These are phyloP conservation scores for Boletus mariae DNA, from an alignment of 1,284 basidiomycete species.

Conservation along the genomic window DNA sequence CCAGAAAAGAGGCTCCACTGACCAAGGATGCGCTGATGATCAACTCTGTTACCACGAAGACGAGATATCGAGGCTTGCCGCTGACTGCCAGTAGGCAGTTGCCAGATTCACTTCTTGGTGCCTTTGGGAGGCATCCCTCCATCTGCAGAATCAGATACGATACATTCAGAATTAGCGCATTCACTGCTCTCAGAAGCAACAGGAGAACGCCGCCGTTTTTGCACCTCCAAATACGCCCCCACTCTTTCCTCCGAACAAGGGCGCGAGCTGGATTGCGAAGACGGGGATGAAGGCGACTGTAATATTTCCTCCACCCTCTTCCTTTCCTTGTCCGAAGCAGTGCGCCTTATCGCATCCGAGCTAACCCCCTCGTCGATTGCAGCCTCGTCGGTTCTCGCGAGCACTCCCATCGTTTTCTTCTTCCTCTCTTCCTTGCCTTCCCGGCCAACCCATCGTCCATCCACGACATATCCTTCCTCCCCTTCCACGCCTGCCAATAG, in stretches of 20 bases:
- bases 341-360: slow-evolving; percentile 8
- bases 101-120: not conserved
- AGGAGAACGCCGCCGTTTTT: not conserved
- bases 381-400: slow-evolving; percentile 2
- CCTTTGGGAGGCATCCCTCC: not conserved
- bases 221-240: slow-evolving; percentile 1
- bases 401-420: slow-evolving; percentile 4
- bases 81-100: no score
- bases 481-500: slow-evolving; percentile 70
- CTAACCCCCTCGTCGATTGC: not conserved
- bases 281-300: slow-evolving; percentile 5
- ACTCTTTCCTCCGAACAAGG: slow-evolving; percentile 4
- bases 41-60: no score
- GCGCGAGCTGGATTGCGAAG: slow-evolving; percentile 1
- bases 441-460: slow-evolving; percentile 21
- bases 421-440: slow-evolving; percentile 16
- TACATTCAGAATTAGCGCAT: not conserved
- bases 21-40: no score
- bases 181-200: not conserved
- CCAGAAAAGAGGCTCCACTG: no score
- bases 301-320: slow-evolving; percentile 27
- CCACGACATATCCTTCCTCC: slow-evolving; percentile 32
- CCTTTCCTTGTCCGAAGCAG: slow-evolving; percentile 26
- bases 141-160: not conserved
- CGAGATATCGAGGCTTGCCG: no score